Evolutionary conservation across 2,329 filamentous ascomycete species (phyloP).

Genomic region (Chaetothyriales sp.): DNA sequence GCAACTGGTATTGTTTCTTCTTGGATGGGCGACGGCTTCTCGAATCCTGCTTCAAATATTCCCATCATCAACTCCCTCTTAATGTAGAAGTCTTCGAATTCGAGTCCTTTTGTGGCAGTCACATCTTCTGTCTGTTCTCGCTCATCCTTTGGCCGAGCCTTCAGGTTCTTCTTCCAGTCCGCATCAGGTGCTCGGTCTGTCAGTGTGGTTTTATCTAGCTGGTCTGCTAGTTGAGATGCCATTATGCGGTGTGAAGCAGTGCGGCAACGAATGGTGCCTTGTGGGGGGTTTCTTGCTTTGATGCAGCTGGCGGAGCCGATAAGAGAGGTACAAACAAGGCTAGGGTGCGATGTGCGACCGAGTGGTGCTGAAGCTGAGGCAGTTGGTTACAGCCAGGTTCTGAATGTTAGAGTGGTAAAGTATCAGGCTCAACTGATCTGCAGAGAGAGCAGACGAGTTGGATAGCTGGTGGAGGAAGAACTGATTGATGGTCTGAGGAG

Average conservation of each 20-base stretch:
- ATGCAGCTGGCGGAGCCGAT: background rate
- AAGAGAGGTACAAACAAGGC: background rate
- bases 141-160: slow-evolving; percentile 32
- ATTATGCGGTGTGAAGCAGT: slow-evolving; percentile 19
- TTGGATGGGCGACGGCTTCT: slow-evolving; percentile 97
- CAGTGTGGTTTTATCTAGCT: slow-evolving; percentile 30
- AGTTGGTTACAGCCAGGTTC: background rate
- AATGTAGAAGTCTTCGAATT: slow-evolving; percentile 93
- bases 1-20: slow-evolving; percentile 98
- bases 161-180: slow-evolving; percentile 32
- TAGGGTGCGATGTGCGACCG: background rate
- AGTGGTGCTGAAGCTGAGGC: background rate
- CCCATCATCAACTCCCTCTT: slow-evolving; percentile 96
- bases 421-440: background rate
- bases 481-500: background rate
- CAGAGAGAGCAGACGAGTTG: background rate
- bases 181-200: slow-evolving; percentile 25
- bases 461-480: background rate
- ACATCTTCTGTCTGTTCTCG: slow-evolving; percentile 56
- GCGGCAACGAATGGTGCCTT: background rate
- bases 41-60: slow-evolving; percentile 97
- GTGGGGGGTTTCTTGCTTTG: background rate
- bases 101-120: slow-evolving; percentile 89
- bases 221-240: slow-evolving; percentile 31
- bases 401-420: background rate